A percentile compares a stretch with the other conserved stretches of the same genome.
These are phyloP conservation scores for Populus tomentosa DNA, from an alignment of 441 rosid genomes.

Conservation along the genomic window DNA sequence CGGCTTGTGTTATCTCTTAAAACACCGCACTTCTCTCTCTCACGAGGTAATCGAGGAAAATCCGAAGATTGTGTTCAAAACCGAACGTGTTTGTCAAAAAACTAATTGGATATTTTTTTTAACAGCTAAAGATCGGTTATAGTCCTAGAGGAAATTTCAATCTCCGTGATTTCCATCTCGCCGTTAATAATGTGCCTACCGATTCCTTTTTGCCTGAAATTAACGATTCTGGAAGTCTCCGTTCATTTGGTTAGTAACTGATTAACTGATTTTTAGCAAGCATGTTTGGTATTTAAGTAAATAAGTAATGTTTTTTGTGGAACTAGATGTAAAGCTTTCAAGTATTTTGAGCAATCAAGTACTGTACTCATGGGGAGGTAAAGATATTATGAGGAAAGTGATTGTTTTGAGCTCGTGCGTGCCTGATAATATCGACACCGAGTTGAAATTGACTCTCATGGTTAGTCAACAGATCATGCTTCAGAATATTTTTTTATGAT, in stretches of 20 bases:
- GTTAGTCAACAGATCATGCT: slow-evolving; percentile 31
- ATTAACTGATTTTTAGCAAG: neutral
- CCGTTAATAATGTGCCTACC: slow-evolving; percentile 63
- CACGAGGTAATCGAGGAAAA: slow-evolving; percentile 42
- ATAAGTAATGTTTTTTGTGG: slow-evolving; percentile 1
- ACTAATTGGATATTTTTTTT: neutral
- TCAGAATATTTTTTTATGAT: too few relatives aligned
- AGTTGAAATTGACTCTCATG: slow-evolving; percentile 46
- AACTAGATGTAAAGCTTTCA: slow-evolving; percentile 50
- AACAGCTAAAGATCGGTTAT: slow-evolving; percentile 64
- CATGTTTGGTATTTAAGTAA: neutral
- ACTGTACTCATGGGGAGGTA: slow-evolving; percentile 70
- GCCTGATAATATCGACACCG: slow-evolving; percentile 42
- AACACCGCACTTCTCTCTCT: slow-evolving; percentile 45
- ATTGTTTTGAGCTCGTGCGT: slow-evolving; percentile 61
- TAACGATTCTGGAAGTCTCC: slow-evolving; percentile 42
- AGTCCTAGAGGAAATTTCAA: slow-evolving; percentile 56
- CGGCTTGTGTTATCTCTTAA: slow-evolving; percentile 59
- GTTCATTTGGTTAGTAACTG: slow-evolving; percentile 35
- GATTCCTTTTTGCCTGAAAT: slow-evolving; percentile 59
- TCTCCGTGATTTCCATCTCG: slow-evolving; percentile 76
- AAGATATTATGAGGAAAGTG: slow-evolving; percentile 66
- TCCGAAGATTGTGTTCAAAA: too few relatives aligned
- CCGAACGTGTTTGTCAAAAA: neutral
- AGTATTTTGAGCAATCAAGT: slow-evolving; percentile 59